A percentile compares a stretch with the other conserved stretches of the same genome.
Evolutionary conservation across 1,284 basidiomycete species (phyloP).

Genomic region (Tetrapyrgos nigripes): DNA sequence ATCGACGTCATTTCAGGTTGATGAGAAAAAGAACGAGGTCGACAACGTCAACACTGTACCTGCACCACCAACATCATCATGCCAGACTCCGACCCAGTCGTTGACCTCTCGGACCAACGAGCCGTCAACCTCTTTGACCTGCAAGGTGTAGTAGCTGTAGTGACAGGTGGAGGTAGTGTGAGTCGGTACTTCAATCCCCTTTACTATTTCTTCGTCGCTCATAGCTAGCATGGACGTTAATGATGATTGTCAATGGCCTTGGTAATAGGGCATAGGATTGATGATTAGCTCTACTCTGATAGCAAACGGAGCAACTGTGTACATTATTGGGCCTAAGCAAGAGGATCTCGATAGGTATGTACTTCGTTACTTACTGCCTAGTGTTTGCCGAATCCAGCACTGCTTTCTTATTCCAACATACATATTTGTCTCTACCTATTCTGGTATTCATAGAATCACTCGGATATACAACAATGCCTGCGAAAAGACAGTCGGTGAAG

Average conservation of each 20-base stretch:
- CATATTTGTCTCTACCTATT: neutral
- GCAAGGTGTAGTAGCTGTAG: constrained; percentile 51
- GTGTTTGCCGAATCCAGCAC: too few relatives aligned
- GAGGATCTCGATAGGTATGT: constrained; percentile 45
- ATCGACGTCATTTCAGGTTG: too few relatives aligned
- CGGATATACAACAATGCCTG: constrained; percentile 47
- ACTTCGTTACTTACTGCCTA: neutral
- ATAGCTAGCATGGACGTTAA: neutral
- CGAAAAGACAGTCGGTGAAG: constrained; percentile 31
- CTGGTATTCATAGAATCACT: constrained; percentile 33
- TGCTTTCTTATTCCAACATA: too few relatives aligned
- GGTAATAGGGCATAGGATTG: constrained; percentile 58
- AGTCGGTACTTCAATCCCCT: constrained; percentile 21
- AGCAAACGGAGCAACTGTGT: constrained; percentile 58
- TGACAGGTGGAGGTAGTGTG: constrained; percentile 49
- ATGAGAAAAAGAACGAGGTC: too few relatives aligned
- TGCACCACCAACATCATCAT: neutral
- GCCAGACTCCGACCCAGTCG: neutral
- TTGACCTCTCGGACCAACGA: constrained; percentile 19
- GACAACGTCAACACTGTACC: neutral
- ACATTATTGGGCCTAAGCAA: constrained; percentile 53
- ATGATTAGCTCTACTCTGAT: constrained; percentile 54
- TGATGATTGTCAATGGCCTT: neutral
- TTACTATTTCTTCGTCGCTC: neutral
- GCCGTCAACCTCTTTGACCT: constrained; percentile 51